Conservation (phyloP, 2,329 filamentous ascomycete species). For the Bipolaris bicolor region DNA sequence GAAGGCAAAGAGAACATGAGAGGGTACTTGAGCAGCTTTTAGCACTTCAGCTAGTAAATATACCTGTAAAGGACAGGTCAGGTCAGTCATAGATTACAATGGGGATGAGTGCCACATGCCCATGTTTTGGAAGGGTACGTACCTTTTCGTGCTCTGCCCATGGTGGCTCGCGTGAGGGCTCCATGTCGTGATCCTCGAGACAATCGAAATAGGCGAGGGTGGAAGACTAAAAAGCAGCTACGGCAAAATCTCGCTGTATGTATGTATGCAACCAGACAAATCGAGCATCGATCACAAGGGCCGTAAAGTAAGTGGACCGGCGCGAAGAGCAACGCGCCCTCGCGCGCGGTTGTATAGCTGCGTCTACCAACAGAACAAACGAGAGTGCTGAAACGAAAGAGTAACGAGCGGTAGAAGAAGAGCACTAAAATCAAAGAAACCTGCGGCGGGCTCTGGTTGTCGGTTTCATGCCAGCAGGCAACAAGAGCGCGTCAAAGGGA, state of each 20-base stretch:
- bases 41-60: slow-evolving; percentile 60
- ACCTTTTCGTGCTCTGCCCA: slow-evolving; percentile 58
- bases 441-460: slow-evolving; percentile 32
- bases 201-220: slow-evolving; percentile 27
- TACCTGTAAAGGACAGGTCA: slow-evolving; percentile 28
- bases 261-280: slow-evolving; percentile 46
- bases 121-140: slow-evolving; percentile 26
- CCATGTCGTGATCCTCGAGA: slow-evolving; percentile 42
- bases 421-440: slow-evolving; percentile 36
- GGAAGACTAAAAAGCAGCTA: slow-evolving; percentile 41
- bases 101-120: slow-evolving; percentile 4
- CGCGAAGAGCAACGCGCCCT: slow-evolving; percentile 37
- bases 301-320: slow-evolving; percentile 41
- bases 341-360: slow-evolving; percentile 34
- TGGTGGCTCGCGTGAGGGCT: slow-evolving; percentile 50
- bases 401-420: slow-evolving; percentile 34
- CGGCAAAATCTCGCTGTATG: slow-evolving; percentile 34
- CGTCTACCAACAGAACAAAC: slow-evolving; percentile 40
- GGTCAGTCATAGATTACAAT: slow-evolving; percentile 7
- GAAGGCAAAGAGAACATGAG: slow-evolving; percentile 52
- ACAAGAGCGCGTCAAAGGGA: slow-evolving; percentile 21
- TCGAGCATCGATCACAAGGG: slow-evolving; percentile 45
- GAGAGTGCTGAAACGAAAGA: slow-evolving; percentile 40
- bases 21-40: slow-evolving; percentile 54
- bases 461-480: slow-evolving; percentile 40